A percentile compares a stretch with the other conserved stretches of the same genome.
Conservation (phyloP, 768 basidiomycete species). For the Trametes cinnabarina region DNA sequence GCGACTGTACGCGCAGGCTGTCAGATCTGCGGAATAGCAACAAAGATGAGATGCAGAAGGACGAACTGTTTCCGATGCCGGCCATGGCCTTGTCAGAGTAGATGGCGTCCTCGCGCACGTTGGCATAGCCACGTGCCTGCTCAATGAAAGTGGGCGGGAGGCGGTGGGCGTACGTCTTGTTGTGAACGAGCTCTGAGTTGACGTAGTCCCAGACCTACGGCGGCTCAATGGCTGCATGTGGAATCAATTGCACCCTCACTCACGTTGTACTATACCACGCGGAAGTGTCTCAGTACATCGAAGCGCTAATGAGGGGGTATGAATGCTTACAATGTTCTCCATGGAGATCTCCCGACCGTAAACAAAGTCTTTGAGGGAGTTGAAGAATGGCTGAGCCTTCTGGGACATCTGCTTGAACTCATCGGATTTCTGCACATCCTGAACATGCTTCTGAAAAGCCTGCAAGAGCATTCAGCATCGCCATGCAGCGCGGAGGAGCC, state of each 20-base stretch:
- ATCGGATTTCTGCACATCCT: conserved; percentile 55
- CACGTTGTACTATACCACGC: conserved; percentile 69
- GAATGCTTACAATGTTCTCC: conserved; percentile 59
- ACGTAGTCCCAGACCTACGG: conserved; percentile 73
- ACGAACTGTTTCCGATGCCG: conserved; percentile 77
- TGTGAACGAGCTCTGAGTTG: conserved; percentile 73
- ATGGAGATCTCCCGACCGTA: conserved; percentile 65
- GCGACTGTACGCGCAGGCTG: conserved; percentile 52
- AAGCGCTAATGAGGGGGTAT: neutral
- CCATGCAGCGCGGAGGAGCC: neutral
- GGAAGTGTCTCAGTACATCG: conserved; percentile 15
- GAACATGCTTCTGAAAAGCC: conserved; percentile 66
- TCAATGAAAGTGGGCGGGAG: conserved; percentile 77
- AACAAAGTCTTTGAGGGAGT: conserved; percentile 63
- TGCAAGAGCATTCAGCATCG: conserved; percentile 22
- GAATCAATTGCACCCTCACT: conserved; percentile 24
- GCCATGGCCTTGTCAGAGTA: conserved; percentile 62
- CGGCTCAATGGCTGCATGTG: neutral
- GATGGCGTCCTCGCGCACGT: conserved; percentile 77
- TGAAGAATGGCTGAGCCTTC: conserved; percentile 65
- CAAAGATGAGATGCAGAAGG: conserved; percentile 31
- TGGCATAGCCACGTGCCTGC: conserved; percentile 70
- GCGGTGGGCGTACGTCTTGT: conserved; percentile 76
- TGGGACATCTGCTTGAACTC: conserved; percentile 63
- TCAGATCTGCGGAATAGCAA: neutral